Conservation (phyloP, 768 basidiomycete genomes). For the Lactarius trivialis region DNA sequence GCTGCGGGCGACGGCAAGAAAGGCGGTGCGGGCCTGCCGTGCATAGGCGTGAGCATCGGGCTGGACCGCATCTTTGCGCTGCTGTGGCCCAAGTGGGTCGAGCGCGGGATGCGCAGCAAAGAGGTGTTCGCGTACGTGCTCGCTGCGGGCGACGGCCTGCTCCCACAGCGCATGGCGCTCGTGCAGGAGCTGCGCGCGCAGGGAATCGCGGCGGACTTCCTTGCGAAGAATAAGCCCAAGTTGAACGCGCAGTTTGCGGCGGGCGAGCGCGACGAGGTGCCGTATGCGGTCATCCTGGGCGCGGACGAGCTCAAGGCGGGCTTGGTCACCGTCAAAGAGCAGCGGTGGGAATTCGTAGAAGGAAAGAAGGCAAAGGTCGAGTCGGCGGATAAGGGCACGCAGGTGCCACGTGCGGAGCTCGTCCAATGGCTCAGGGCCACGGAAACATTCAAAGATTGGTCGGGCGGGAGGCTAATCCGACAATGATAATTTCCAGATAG, state of each 20-base stretch:
- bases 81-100: constrained; percentile 81
- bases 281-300: constrained; percentile 90
- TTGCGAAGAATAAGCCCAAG: constrained; percentile 91
- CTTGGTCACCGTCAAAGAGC: constrained; percentile 86
- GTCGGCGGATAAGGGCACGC: constrained; percentile 42
- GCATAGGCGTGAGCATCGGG: constrained; percentile 89
- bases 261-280: constrained; percentile 86
- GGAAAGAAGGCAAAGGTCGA: constrained; percentile 60
- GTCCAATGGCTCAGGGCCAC: constrained; percentile 32
- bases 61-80: constrained; percentile 91
- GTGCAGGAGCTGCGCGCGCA: constrained; percentile 75
- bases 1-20: constrained; percentile 73
- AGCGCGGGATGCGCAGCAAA: constrained; percentile 74
- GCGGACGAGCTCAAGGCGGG: constrained; percentile 79
- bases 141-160: constrained; percentile 80
- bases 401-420: constrained; percentile 34
- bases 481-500: constrained; percentile 22
- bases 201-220: constrained; percentile 92
- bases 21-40: constrained; percentile 63
- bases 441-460: constrained; percentile 29
- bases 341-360: constrained; percentile 70
- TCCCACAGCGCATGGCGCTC: constrained; percentile 77
- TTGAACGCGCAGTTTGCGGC: constrained; percentile 79
- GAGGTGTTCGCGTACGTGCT: constrained; percentile 93
- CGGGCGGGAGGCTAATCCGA: constrained; percentile 28